Conservation (phyloP, 495 filamentous ascomycete species). For the Talaromyces proteolyticus region DNA sequence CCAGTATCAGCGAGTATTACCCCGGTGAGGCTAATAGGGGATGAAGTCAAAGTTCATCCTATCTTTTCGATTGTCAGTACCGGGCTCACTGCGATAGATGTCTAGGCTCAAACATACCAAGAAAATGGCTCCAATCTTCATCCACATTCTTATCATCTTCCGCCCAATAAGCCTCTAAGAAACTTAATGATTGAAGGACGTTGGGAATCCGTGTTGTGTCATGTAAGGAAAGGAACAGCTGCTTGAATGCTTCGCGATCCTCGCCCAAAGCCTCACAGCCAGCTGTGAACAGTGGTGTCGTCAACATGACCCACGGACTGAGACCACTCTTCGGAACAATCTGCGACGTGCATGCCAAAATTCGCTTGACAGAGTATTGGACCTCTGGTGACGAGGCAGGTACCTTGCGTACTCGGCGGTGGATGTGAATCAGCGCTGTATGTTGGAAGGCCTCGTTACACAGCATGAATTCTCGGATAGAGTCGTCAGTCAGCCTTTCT, state of each 20-base stretch:
- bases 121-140: constrained; percentile 40
- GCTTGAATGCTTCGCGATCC: constrained; percentile 31
- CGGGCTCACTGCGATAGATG: background rate
- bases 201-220: constrained; percentile 41
- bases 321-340: constrained; percentile 36
- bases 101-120: constrained; percentile 21
- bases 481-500: constrained; percentile 26
- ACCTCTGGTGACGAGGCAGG: constrained; percentile 28
- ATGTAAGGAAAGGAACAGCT: constrained; percentile 29
- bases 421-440: constrained; percentile 40
- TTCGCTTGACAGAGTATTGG: constrained; percentile 33
- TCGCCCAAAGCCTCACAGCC: constrained; percentile 36
- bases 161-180: constrained; percentile 39
- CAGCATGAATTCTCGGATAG: constrained; percentile 30
- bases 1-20: too few species aligned
- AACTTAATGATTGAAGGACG: constrained; percentile 38
- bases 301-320: constrained; percentile 42
- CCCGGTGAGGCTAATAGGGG: constrained; percentile 40
- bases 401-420: constrained; percentile 29
- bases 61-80: constrained; percentile 23
- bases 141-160: constrained; percentile 26
- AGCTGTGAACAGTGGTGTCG: constrained; percentile 40
- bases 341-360: constrained; percentile 34
- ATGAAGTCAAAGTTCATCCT: constrained; percentile 44
- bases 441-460: constrained; percentile 44